A percentile compares a stretch with the other conserved stretches of the same genome.
phyloP scores from a whole-genome alignment of 257 asterid genomes.

The Mitragyna speciosa region DNA sequence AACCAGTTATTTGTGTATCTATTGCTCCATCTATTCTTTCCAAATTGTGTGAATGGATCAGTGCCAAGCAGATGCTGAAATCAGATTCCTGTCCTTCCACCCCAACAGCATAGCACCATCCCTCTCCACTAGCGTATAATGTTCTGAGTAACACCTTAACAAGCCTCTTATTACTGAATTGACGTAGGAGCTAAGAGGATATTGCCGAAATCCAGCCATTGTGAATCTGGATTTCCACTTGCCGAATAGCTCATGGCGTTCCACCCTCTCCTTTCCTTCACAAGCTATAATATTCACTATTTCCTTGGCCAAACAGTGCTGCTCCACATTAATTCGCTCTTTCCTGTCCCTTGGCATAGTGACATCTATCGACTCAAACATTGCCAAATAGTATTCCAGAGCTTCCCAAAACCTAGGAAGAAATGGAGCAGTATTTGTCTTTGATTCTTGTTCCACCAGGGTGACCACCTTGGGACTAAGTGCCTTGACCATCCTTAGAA shows the following conservation, averaged over 20 bases:
- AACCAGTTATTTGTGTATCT: not conserved
- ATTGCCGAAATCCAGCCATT: conserved; percentile 84
- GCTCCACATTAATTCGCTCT: conserved; percentile 88
- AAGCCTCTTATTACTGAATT: conserved; percentile 71
- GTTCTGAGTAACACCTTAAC: conserved; percentile 70
- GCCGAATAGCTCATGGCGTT: conserved; percentile 84
- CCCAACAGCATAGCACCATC: conserved; percentile 86
- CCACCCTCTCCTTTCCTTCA: conserved; percentile 86
- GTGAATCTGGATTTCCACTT: conserved; percentile 78
- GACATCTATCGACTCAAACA: conserved; percentile 83
- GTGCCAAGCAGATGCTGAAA: conserved; percentile 93
- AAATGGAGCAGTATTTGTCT: conserved; percentile 83
- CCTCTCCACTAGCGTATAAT: conserved; percentile 68
- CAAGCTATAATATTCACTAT: conserved; percentile 91
- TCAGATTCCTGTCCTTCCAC: conserved; percentile 79
- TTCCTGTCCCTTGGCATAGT: conserved; percentile 66
- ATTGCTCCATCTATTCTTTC: not conserved
- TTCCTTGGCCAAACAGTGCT: conserved; percentile 86
- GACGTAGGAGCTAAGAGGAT: conserved; percentile 67
- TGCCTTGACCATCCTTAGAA: conserved; percentile 71
- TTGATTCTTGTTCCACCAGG: conserved; percentile 87
- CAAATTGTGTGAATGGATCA: conserved; percentile 11
- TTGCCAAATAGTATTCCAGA: conserved; percentile 72
- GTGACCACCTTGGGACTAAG: conserved; percentile 76
- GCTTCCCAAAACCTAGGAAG: conserved; percentile 66